Evolutionary conservation across 1,139 yeast genomes (phyloP), one percentile per base, ranked within the genome.

Genomic region (Petasospora rhodanensis): DNA sequence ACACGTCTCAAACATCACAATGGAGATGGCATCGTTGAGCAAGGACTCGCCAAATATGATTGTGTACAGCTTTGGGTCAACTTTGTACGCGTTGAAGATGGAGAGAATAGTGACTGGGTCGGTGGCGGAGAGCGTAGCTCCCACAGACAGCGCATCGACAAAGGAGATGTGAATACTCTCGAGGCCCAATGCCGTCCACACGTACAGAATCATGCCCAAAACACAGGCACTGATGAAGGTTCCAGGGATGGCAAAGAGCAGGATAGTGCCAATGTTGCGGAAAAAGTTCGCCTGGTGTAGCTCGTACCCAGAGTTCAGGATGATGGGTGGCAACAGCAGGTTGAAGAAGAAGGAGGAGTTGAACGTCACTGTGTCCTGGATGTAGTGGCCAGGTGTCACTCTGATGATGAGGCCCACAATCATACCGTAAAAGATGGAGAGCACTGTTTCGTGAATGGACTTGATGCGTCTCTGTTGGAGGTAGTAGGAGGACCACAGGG

Each of bases 1-100:
- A 53, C 97, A 89, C 0, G 99, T 93, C 64, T 93, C 98, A 63
- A 93, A 93, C 95, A 93, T 91, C 49, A 93, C 98, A 57, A 93
- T 93, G 43, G 97, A 89, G 43, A 93, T 94, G 26, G 99, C 98
- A 63, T 93, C 99, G 56, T 93, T 93, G 38, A 93, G 66, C 44
- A 93, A 66, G 5, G 96, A 84, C 60, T 93, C 99, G 28, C 99
- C 99, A 58, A 93, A 91, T 40, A 93, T 91, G 45, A 93, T 87
- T 15, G 98, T 91, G 63, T 93, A 93, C 30, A 93, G 68, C 59
- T 91, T 91, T 9, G 98, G 98, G 57, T 93, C 99, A 21, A 93
- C 99, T 58, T 89, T 87, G 62, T 93, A 91, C 12, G 97, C 94
- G 54, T 91, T 91, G 68, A 93, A 93, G 41, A 93, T 93, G 11